Evolutionary conservation across 345 rosid species (phyloP).

Genomic region (Camelina laxa): DNA sequence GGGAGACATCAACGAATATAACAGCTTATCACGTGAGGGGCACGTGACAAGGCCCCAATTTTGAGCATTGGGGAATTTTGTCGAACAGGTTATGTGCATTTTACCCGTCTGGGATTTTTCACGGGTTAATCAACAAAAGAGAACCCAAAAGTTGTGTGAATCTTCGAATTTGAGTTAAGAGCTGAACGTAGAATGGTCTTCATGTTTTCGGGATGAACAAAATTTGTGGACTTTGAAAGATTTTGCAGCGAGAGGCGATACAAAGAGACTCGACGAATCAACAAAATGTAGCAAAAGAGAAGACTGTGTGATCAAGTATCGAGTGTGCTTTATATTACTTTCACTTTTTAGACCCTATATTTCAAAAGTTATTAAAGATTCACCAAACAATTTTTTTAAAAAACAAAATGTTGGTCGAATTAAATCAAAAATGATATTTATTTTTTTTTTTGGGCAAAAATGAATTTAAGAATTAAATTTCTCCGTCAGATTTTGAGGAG

Average conservation of each 20-base stretch:
- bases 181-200: not conserved
- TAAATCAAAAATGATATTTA: too few species aligned
- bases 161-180: not conserved
- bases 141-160: not conserved
- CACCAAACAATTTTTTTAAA: not conserved
- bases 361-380: too few species aligned
- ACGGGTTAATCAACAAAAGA: not conserved
- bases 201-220: not conserved
- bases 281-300: not conserved
- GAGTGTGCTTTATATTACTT: not conserved
- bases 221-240: not conserved
- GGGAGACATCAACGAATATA: constrained; percentile 8
- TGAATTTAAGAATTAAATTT: too few species aligned
- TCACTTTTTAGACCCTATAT: too few species aligned
- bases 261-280: not conserved
- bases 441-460: too few species aligned
- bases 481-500: too few species aligned
- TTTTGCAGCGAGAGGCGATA: not conserved
- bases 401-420: too few species aligned
- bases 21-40: constrained; percentile 26
- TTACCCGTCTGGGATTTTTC: not conserved
- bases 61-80: constrained; percentile 13
- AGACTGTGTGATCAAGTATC: not conserved
- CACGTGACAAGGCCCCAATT: constrained; percentile 24
- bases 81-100: constrained; percentile 35